These are phyloP conservation scores for Gremmenia infestans DNA, from an alignment of 2,329 filamentous ascomycete genomes.

Conservation along the genomic window DNA sequence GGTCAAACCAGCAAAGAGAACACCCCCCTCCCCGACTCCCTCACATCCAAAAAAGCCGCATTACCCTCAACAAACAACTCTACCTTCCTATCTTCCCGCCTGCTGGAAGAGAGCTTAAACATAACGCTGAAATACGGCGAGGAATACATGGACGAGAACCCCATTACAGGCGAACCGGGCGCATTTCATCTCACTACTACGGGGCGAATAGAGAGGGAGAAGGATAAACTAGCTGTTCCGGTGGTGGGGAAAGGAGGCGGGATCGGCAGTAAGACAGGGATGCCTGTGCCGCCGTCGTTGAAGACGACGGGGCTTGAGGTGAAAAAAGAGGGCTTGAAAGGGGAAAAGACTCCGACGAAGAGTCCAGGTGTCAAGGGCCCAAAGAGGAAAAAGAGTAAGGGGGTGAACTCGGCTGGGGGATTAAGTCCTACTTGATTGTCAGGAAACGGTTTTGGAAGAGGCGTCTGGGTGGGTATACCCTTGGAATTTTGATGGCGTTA, in stretches of 20 bases:
- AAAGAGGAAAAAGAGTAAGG: constrained; percentile 37
- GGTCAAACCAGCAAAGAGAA: constrained; percentile 28
- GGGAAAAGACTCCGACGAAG: constrained; percentile 29
- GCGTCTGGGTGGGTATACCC: too few relatives aligned
- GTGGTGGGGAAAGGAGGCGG: neutral
- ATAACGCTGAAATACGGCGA: constrained; percentile 55
- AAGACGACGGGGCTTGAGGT: constrained; percentile 25
- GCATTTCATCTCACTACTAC: constrained; percentile 61
- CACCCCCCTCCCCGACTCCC: constrained; percentile 43
- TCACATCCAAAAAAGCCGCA: constrained; percentile 19
- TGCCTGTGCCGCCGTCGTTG: constrained; percentile 18
- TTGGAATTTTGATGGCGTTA: too few relatives aligned
- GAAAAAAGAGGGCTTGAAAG: constrained; percentile 26
- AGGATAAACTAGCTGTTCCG: constrained; percentile 16
- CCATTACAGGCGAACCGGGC: constrained; percentile 60
- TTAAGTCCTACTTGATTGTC: constrained; percentile 13
- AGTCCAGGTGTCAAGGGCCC: constrained; percentile 30
- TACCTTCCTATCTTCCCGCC: constrained; percentile 24
- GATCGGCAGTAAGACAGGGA: constrained; percentile 9
- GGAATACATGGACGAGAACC: constrained; percentile 64
- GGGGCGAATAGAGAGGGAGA: constrained; percentile 39
- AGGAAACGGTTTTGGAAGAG: too few relatives aligned
- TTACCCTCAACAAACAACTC: constrained; percentile 18
- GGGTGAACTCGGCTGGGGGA: constrained; percentile 12
- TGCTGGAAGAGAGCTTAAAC: constrained; percentile 51